Conservation (phyloP, 768 basidiomycete species). For the Dendrothele bispora region DNA sequence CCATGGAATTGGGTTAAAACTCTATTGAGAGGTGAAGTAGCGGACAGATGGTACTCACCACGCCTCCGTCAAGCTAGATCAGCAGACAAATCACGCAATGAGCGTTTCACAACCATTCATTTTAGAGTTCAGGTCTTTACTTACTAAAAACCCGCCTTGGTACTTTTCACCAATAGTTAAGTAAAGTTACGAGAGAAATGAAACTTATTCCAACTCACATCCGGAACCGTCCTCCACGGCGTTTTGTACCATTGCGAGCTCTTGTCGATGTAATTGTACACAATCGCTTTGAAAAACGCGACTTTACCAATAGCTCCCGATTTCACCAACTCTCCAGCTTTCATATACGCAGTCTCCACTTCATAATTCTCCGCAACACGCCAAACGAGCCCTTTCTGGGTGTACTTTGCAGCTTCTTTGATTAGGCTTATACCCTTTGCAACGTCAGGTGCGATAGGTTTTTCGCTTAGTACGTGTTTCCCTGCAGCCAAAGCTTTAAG, state of each 20-base stretch:
- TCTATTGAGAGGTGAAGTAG: background rate
- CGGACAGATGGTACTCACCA: constrained; percentile 43
- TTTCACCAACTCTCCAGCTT: constrained; percentile 47
- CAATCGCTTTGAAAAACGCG: constrained; percentile 59
- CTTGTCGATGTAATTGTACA: constrained; percentile 54
- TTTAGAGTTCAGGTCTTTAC: constrained; percentile 22
- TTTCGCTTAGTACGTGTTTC: constrained; percentile 89
- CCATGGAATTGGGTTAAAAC: no score
- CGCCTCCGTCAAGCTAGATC: constrained; percentile 72
- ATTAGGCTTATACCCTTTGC: constrained; percentile 63
- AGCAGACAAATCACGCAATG: no score
- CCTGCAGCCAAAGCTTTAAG: constrained; percentile 65
- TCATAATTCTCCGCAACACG: constrained; percentile 80
- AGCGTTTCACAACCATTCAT: no score
- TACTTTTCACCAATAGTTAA: constrained; percentile 50
- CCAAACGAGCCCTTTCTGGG: constrained; percentile 72
- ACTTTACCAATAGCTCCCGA: constrained; percentile 73
- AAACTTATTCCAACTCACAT: constrained; percentile 45
- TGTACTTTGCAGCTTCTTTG: constrained; percentile 60
- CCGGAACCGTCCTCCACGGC: constrained; percentile 80
- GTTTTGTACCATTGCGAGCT: constrained; percentile 79
- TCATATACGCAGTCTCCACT: constrained; percentile 57
- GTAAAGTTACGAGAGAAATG: no score
- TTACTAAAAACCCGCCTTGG: constrained; percentile 80
- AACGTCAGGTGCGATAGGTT: constrained; percentile 78